Base-by-base conservation (phyloP, 192 early-diverging fungal genomes). In the Lunasporangiospora selenospora region DNA sequence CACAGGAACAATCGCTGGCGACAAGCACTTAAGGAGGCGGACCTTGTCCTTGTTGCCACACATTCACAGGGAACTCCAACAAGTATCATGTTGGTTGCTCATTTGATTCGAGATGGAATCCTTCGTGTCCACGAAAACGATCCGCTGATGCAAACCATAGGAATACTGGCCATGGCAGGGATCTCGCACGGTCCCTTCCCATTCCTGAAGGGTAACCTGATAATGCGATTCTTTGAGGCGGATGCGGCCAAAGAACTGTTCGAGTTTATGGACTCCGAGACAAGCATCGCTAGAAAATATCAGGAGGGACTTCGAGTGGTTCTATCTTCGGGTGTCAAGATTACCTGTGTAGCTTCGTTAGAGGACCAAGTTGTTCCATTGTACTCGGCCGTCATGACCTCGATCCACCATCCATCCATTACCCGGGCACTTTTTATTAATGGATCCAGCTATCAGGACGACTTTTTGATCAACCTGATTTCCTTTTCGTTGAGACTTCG, bases 331-430 rank as follows among this genome's bases (percentile, higher is more conserved):
- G 94, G 93, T 6, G 85, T 93, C 13, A 81, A 91, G 18, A 65
- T 91, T 21, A 84, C 90, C 4, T 87, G 91, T 31, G 81, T 96
- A 12, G 95, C 90, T 6, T 90, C 88, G 6, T 92, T 95, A 91
- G 92, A 95, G 52, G 97, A 99, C 67, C 95, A 99, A 76, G 97
- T 96, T 0, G 97, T 99, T 3, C 97, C 97, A 6, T 75, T 95
- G 16, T 91, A 95, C 75, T 91, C 93, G 19, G 87, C 87, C 3
- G 78, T 91, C 38, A 75, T 92, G 63, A 82, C 86, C 12, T 83
- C 85, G 16, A 75, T 88, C 6, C 77, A 79, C 27, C 92, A 94
- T 51, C 90, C 89, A 15, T 88, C 91, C 33, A 89, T 99, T 10
- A 90, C 92, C 42, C 90, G 97, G 21, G 92, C 93, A 15, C 80